Evolutionary conservation across 1,139 yeast species (phyloP), one percentile per base, ranked within the genome.

Genomic region (Taphrina populina): DNA sequence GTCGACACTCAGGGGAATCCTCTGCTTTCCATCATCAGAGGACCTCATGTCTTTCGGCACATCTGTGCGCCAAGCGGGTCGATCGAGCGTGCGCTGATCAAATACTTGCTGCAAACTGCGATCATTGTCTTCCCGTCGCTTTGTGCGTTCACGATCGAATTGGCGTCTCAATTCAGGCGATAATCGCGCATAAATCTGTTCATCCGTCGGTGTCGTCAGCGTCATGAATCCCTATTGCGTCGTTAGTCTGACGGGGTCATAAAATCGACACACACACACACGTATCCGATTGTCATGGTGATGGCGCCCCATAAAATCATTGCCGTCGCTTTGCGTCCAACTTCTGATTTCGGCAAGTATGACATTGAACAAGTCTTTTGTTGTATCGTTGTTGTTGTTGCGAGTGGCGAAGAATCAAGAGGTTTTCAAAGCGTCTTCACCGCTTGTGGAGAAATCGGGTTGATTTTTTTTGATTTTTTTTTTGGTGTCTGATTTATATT

Each of bases 31-130:
- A 3, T 33, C 26, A 13, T 21, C 27, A 6, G 11, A 4, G 2
- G 23, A 8, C 10, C 44, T 29, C n/a, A 39, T 13, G 23, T 37
- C 46, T 4, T 30, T 32, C 8, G 54, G 54, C 8, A 39, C 54
- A 35, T 49, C 54, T 4, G 54, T 49, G n/a, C 54, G 54, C 54
- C 54, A 49, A 13, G 54, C 54, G 19, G 54, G 54, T 20, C 54
- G 46, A 8, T 49, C 54, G 24, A 49, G 33, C 24, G 37, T 49
- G 13, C 54, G 45, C 34, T 23, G 15, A 35, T 49, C 46, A 23
- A 49, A 49, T 20, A 49, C 54, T 15, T 49, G 54, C n/a, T 49
- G 54, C 33, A 49, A 15, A 7, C 46, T 26, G 5, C 13, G 29
- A 27, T 49, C 54, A 15, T 49, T 49, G 8, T 11, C 33, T 19